Evolutionary conservation across 2,329 filamentous ascomycete species (phyloP).

Genomic region (Cytospora paraplurivora): DNA sequence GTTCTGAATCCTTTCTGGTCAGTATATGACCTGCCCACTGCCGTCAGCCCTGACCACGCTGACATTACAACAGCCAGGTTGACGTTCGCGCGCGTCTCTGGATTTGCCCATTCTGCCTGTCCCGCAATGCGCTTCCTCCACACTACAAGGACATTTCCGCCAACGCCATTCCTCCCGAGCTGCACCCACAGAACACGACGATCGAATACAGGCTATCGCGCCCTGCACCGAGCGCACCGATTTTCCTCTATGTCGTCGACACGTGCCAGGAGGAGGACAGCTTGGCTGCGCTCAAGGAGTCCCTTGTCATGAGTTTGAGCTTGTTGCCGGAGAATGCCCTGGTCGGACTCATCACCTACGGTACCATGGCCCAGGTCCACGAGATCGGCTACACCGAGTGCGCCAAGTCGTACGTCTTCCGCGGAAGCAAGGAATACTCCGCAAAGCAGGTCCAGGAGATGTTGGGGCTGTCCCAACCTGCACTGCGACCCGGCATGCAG

Average conservation of each 20-base stretch:
- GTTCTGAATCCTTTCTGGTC: constrained; percentile 98
- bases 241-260: constrained; percentile 86
- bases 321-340: constrained; percentile 79
- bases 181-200: constrained; percentile 82
- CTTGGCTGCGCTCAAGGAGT: constrained; percentile 80
- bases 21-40: constrained; percentile 36
- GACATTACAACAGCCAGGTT: constrained; percentile 63
- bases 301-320: constrained; percentile 82
- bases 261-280: constrained; percentile 88
- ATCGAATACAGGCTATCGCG: constrained; percentile 83
- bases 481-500: constrained; percentile 72
- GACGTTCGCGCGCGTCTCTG: constrained; percentile 81
- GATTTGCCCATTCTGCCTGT: constrained; percentile 88
- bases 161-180: constrained; percentile 79
- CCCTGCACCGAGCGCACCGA: constrained; percentile 81
- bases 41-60: constrained; percentile 20
- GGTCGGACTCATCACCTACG: constrained; percentile 82
- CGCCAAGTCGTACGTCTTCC: constrained; percentile 97
- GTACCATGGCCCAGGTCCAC: constrained; percentile 96
- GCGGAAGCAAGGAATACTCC: constrained; percentile 96
- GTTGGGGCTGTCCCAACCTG: constrained; percentile 78
- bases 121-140: constrained; percentile 77
- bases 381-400: constrained; percentile 98
- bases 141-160: constrained; percentile 90
- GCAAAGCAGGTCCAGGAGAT: constrained; percentile 99